Conservation (phyloP, 129 eudicot genomes). For the Flaveria bidentis region DNA sequence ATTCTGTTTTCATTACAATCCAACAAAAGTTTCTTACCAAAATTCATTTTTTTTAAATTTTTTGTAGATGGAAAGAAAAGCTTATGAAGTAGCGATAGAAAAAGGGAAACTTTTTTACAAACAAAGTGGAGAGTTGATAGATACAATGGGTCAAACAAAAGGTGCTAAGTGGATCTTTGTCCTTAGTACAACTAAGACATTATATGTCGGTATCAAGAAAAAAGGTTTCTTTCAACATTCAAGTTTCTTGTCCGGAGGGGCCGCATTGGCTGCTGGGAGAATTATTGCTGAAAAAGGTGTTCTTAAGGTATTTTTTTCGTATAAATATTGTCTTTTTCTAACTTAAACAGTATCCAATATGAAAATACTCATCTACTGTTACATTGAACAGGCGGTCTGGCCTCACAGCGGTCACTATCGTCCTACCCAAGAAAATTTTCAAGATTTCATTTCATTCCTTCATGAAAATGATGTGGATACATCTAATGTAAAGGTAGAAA, state of each 20-base stretch:
- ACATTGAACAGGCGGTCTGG: slow-evolving; percentile 70
- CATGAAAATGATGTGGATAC: slow-evolving; percentile 71
- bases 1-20: background rate
- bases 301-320: slow-evolving; percentile 46
- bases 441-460: slow-evolving; percentile 69
- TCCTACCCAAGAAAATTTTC: slow-evolving; percentile 84
- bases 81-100: slow-evolving; percentile 66
- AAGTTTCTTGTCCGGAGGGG: slow-evolving; percentile 95
- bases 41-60: background rate
- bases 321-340: background rate
- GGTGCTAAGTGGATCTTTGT: slow-evolving; percentile 95
- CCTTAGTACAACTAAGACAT: slow-evolving; percentile 73
- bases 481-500: slow-evolving; percentile 63
- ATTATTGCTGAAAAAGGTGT: slow-evolving; percentile 70
- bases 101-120: slow-evolving; percentile 70
- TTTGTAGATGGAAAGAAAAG: slow-evolving; percentile 72
- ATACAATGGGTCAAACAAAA: slow-evolving; percentile 51
- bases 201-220: slow-evolving; percentile 78
- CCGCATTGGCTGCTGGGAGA: slow-evolving; percentile 91
- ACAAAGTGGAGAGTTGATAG: slow-evolving; percentile 52
- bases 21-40: slow-evolving; percentile 9
- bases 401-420: slow-evolving; percentile 97
- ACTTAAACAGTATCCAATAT: background rate
- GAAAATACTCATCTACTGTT: background rate
- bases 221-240: slow-evolving; percentile 97